These are phyloP conservation scores for Trichoderma hamatum DNA, from an alignment of 2,329 filamentous ascomycete species.

Conservation along the genomic window DNA sequence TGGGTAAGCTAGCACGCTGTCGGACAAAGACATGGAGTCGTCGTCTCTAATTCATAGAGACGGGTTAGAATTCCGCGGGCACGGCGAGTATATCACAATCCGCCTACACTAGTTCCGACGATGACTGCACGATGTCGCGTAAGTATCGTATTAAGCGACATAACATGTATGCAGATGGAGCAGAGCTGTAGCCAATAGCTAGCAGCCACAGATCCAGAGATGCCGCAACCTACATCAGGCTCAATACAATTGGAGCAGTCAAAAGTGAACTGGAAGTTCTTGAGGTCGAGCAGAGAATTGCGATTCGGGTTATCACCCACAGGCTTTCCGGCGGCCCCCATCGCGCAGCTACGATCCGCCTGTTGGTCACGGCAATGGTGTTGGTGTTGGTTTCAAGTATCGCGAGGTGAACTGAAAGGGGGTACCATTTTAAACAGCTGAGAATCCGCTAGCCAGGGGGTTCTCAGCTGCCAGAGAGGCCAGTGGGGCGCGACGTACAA, in stretches of 20 bases:
- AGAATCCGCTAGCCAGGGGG: neutral
- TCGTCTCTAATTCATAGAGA: neutral
- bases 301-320: neutral
- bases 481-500: too few species aligned
- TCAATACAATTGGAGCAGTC: slow-evolving; percentile 38
- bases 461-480: neutral
- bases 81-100: neutral
- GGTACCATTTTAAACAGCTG: slow-evolving; percentile 15
- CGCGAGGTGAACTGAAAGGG: neutral
- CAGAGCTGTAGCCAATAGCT: too few species aligned
- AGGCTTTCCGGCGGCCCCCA: neutral
- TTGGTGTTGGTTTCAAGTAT: neutral
- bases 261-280: slow-evolving; percentile 41
- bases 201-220: neutral
- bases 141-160: too few species aligned
- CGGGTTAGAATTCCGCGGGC: neutral
- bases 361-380: too few species aligned
- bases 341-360: neutral
- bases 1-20: slow-evolving; percentile 47
- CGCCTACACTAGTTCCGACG: neutral
- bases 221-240: slow-evolving; percentile 38
- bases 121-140: slow-evolving; percentile 7
- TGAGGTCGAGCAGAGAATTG: slow-evolving; percentile 5
- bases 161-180: neutral
- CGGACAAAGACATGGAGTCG: slow-evolving; percentile 41